Evolutionary conservation across 371 early-diverging fungal genomes (phyloP).

Genomic region (Mucor sp.): DNA sequence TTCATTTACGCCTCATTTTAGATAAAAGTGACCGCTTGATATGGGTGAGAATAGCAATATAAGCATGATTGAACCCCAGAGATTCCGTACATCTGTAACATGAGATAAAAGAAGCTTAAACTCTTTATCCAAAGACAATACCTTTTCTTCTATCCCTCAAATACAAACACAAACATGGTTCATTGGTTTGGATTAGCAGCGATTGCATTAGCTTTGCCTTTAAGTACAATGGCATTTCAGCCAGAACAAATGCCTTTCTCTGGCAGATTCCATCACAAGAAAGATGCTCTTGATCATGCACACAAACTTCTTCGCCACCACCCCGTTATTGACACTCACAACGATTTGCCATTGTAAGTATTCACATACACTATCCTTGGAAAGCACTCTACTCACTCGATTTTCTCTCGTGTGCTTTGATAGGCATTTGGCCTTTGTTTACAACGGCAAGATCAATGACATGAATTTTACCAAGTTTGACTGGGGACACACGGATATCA

Average conservation of each 20-base stretch:
- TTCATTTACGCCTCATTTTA: too few relatives aligned
- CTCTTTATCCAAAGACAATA: background rate
- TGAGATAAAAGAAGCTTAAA: background rate
- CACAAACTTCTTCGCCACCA: constrained; percentile 29
- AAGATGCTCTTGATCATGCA: constrained; percentile 27
- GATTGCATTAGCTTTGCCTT: constrained; percentile 8
- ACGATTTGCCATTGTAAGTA: constrained; percentile 47
- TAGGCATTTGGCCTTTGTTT: constrained; percentile 36
- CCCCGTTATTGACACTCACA: constrained; percentile 49
- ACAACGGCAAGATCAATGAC: constrained; percentile 43
- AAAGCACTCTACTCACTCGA: background rate
- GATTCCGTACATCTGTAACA: background rate
- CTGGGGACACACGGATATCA: constrained; percentile 47
- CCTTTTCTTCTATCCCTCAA: background rate
- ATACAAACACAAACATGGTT: constrained; percentile 8
- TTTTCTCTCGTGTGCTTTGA: background rate
- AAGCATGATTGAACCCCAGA: background rate
- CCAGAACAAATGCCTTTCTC: background rate
- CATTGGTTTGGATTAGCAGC: constrained; percentile 11
- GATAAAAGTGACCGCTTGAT: background rate
- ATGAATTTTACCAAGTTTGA: constrained; percentile 38
- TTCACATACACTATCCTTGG: too few relatives aligned
- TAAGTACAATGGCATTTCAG: background rate
- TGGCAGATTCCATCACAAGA: constrained; percentile 1
- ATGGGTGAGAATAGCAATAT: background rate